Conservation (phyloP, 371 early-diverging fungal species). For the Umbelopsis sp. region DNA sequence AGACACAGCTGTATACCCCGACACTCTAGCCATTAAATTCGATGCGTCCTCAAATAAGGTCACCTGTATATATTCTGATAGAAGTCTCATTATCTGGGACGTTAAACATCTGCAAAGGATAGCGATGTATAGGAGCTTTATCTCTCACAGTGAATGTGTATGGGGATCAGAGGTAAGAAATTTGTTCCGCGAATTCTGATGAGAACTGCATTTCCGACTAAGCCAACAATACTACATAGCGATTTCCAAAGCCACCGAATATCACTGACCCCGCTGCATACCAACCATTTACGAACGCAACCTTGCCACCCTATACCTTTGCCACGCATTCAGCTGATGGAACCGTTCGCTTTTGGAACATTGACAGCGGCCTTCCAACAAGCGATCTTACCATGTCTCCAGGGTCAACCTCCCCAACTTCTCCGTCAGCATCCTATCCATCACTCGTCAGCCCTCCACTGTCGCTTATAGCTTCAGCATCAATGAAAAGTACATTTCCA, state of each 20-base stretch:
- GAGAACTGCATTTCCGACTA: slow-evolving; percentile 3
- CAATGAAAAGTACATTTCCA: slow-evolving; percentile 21
- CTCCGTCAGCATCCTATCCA: slow-evolving; percentile 24
- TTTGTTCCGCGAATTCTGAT: too few species aligned
- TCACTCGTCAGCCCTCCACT: slow-evolving; percentile 14
- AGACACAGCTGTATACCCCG: slow-evolving; percentile 56
- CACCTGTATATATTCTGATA: slow-evolving; percentile 71
- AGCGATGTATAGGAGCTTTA: slow-evolving; percentile 67
- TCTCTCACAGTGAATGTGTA: slow-evolving; percentile 80
- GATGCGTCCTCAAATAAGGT: slow-evolving; percentile 50
- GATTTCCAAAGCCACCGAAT: background rate
- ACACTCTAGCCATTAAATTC: slow-evolving; percentile 60
- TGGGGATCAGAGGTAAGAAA: slow-evolving; percentile 82
- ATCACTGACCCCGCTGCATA: background rate
- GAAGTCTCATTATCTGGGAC: slow-evolving; percentile 79
- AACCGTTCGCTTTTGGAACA: slow-evolving; percentile 82
- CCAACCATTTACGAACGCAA: slow-evolving; percentile 7
- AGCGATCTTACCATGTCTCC: slow-evolving; percentile 3
- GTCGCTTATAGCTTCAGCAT: slow-evolving; percentile 11
- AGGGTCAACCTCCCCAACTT: slow-evolving; percentile 25
- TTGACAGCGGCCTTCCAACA: slow-evolving; percentile 38
- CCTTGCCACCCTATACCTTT: slow-evolving; percentile 70
- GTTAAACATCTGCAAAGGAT: slow-evolving; percentile 65
- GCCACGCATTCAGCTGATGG: slow-evolving; percentile 81
- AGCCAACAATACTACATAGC: background rate